These are phyloP conservation scores for Epichloe hybrida DNA, from an alignment of 2,329 filamentous ascomycete genomes.

Conservation along the genomic window DNA sequence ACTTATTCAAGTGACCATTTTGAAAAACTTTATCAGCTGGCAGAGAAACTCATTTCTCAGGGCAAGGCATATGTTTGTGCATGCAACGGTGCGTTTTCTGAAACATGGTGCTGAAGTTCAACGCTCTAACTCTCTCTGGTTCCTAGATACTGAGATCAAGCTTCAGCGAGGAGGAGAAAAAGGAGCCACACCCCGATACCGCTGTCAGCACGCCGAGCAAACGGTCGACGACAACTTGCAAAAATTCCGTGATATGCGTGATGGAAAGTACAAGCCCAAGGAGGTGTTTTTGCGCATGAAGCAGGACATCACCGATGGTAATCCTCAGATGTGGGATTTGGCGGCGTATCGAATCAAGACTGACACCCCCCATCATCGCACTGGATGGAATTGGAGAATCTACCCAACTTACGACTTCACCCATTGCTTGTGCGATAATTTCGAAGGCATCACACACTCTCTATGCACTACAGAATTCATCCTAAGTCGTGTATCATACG, in stretches of 20 bases:
- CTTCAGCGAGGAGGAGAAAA: constrained; percentile 70
- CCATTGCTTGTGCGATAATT: constrained; percentile 82
- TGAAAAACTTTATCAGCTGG: constrained; percentile 66
- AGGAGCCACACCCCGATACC: constrained; percentile 55
- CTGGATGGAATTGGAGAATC: constrained; percentile 75
- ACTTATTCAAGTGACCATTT: constrained; percentile 86
- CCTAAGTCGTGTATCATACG: constrained; percentile 72
- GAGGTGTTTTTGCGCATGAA: constrained; percentile 88
- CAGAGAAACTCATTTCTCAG: constrained; percentile 62
- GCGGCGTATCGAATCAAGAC: constrained; percentile 78
- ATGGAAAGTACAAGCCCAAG: constrained; percentile 76
- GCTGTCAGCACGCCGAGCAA: constrained; percentile 68
- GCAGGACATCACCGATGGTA: constrained; percentile 68
- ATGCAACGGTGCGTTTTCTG: constrained; percentile 50
- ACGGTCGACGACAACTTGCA: constrained; percentile 60
- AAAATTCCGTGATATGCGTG: constrained; percentile 82
- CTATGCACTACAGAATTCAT: constrained; percentile 91
- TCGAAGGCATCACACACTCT: constrained; percentile 83
- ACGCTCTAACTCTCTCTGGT: neutral
- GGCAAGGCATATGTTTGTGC: constrained; percentile 70
- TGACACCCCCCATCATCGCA: constrained; percentile 58
- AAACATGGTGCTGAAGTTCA: neutral
- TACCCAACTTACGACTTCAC: constrained; percentile 93
- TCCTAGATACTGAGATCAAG: constrained; percentile 61
- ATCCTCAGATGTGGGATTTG: constrained; percentile 94